These are phyloP conservation scores for Neurospora terricola DNA, from an alignment of 495 filamentous ascomycete species.

Conservation along the genomic window DNA sequence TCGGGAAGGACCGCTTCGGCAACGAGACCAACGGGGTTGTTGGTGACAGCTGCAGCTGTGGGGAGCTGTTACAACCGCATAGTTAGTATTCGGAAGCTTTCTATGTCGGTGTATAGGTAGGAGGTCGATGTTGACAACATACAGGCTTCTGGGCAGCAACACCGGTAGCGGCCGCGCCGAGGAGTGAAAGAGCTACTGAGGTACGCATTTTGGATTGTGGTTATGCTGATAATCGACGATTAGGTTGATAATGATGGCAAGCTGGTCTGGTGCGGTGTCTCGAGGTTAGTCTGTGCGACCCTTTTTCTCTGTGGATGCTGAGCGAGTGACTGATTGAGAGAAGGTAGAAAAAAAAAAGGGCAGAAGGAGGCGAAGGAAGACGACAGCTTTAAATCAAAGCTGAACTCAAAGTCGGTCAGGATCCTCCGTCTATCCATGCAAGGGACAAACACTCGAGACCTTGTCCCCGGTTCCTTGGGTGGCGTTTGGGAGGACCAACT, in stretches of 20 bases:
- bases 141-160: neutral
- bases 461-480: neutral
- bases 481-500: neutral
- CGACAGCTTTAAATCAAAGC: neutral
- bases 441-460: neutral
- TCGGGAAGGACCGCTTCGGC: conserved; percentile 54
- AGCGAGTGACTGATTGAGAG: neutral
- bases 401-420: neutral
- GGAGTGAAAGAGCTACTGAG: neutral
- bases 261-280: neutral
- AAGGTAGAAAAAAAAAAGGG: neutral
- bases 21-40: conserved; percentile 50
- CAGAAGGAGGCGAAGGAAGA: neutral
- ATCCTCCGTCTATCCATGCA: neutral
- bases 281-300: neutral
- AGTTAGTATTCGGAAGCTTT: conserved; percentile 10
- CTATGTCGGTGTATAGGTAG: neutral
- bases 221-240: neutral
- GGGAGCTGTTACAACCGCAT: conserved; percentile 28
- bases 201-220: conserved; percentile 1
- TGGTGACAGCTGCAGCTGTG: conserved; percentile 45
- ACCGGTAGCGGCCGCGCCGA: neutral
- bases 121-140: conserved; percentile 1
- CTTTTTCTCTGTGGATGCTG: neutral
- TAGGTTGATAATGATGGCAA: neutral